A percentile compares a stretch with the other conserved stretches of the same genome.
Conservation (phyloP, 164 flowering plant species). For the Annona squamosa region DNA sequence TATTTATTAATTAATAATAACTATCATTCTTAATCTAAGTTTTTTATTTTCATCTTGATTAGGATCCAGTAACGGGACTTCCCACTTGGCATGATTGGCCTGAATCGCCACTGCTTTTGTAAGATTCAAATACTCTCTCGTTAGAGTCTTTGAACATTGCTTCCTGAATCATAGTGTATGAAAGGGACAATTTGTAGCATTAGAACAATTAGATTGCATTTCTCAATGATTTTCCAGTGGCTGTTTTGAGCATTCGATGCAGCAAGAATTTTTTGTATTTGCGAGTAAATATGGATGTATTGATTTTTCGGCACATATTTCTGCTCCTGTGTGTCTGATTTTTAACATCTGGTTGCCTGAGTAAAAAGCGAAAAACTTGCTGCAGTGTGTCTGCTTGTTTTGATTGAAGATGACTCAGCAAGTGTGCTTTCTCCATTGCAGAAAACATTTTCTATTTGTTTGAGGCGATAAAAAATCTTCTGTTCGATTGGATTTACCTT, state of each 20-base stretch:
- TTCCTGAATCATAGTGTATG: not conserved
- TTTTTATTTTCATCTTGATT: slow-evolving; percentile 18
- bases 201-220: not conserved
- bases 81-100: slow-evolving; percentile 68
- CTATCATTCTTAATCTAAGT: not conserved
- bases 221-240: not conserved
- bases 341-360: not conserved
- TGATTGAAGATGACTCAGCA: not conserved
- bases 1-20: not conserved
- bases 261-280: not conserved
- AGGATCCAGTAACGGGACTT: slow-evolving; percentile 94
- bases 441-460: not conserved
- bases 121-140: slow-evolving; percentile 23
- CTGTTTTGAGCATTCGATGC: not conserved
- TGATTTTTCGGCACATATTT: not conserved
- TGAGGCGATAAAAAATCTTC: not conserved
- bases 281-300: not conserved
- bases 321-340: not conserved
- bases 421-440: not conserved
- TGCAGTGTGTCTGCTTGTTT: not conserved
- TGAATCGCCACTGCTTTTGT: slow-evolving; percentile 67
- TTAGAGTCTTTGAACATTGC: not conserved
- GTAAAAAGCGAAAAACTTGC: not conserved
- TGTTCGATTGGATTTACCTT: not conserved
- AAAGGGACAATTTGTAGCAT: not conserved